These are phyloP conservation scores for Sporothrix brunneoviolacea DNA, from an alignment of 2,329 filamentous ascomycete species.

Conservation along the genomic window DNA sequence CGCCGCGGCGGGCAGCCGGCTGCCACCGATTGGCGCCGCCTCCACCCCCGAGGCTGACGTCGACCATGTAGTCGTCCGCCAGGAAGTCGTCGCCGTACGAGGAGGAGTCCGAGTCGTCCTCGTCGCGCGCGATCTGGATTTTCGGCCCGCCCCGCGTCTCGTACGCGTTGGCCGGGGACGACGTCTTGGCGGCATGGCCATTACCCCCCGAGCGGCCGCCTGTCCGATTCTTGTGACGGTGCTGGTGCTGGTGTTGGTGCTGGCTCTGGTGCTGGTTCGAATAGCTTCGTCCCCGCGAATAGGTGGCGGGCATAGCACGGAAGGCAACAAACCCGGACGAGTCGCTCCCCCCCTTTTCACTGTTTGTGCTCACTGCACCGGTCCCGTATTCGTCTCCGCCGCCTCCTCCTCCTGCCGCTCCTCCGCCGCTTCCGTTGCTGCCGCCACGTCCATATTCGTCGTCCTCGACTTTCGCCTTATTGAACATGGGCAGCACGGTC, in stretches of 20 bases:
- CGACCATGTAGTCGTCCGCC: slow-evolving; percentile 7
- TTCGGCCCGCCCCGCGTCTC: slow-evolving; percentile 13
- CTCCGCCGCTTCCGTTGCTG: slow-evolving; percentile 34
- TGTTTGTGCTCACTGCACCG: slow-evolving; percentile 27
- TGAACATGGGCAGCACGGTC: slow-evolving; percentile 40
- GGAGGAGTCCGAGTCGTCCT: slow-evolving; percentile 8
- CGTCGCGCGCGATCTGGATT: slow-evolving; percentile 17
- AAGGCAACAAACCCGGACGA: slow-evolving; percentile 23
- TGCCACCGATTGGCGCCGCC: slow-evolving; percentile 11
- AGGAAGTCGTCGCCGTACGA: slow-evolving; percentile 5
- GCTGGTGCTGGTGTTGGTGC: background rate
- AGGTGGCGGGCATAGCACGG: slow-evolving; percentile 21
- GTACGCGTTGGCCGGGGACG: background rate
- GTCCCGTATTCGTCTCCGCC: slow-evolving; percentile 19
- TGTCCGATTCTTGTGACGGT: slow-evolving; percentile 1
- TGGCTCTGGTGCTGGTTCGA: slow-evolving; percentile 7
- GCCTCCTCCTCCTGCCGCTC: too few species aligned
- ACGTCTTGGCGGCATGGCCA: background rate
- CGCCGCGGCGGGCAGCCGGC: slow-evolving; percentile 13
- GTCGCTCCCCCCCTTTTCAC: slow-evolving; percentile 23
- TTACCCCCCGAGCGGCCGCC: background rate
- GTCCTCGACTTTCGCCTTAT: slow-evolving; percentile 50
- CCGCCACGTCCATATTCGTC: slow-evolving; percentile 29
- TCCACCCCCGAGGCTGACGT: slow-evolving; percentile 1
- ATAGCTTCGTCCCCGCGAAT: slow-evolving; percentile 23